Evolutionary conservation across 495 filamentous ascomycete genomes (phyloP).

Genomic region (Penicillium parvum): DNA sequence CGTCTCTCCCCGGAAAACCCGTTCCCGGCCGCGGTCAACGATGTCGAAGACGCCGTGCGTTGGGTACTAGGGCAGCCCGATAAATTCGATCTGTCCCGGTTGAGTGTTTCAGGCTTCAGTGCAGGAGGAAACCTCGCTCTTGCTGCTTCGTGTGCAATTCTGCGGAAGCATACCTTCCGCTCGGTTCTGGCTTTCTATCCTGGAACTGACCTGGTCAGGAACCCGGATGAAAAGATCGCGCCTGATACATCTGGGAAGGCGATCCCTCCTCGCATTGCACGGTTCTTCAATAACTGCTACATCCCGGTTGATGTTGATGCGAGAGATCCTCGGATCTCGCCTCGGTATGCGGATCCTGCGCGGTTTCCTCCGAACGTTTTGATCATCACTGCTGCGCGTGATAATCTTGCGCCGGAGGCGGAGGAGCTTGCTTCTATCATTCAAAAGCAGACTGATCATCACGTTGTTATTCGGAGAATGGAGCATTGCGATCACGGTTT

Average conservation of each 20-base stretch:
- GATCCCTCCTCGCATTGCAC: slow-evolving; percentile 21
- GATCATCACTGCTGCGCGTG: slow-evolving; percentile 41
- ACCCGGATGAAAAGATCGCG: slow-evolving; percentile 18
- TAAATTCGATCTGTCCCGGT: slow-evolving; percentile 29
- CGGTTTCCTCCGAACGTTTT: slow-evolving; percentile 38
- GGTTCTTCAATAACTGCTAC: slow-evolving; percentile 33
- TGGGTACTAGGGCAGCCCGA: slow-evolving; percentile 29
- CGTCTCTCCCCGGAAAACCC: slow-evolving; percentile 72
- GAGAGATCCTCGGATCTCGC: slow-evolving; percentile 44
- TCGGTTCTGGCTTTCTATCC: slow-evolving; percentile 42
- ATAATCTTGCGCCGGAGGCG: slow-evolving; percentile 39
- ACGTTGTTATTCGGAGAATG: slow-evolving; percentile 40
- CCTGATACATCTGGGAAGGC: slow-evolving; percentile 21
- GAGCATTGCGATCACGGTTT: slow-evolving; percentile 38
- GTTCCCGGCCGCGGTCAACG: slow-evolving; percentile 74
- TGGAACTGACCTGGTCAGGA: slow-evolving; percentile 27
- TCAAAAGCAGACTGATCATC: slow-evolving; percentile 17
- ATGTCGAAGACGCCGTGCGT: slow-evolving; percentile 49
- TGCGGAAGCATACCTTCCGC: slow-evolving; percentile 38
- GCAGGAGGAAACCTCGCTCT: slow-evolving; percentile 44
- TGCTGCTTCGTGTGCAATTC: slow-evolving; percentile 29
- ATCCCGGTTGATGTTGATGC: slow-evolving; percentile 27
- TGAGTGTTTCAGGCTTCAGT: slow-evolving; percentile 45
- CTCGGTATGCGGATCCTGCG: slow-evolving; percentile 31
- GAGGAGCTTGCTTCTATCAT: slow-evolving; percentile 37